These are phyloP conservation scores for Pseudogymnoascus sp. DNA, from an alignment of 2,329 filamentous ascomycete genomes.

Conservation along the genomic window DNA sequence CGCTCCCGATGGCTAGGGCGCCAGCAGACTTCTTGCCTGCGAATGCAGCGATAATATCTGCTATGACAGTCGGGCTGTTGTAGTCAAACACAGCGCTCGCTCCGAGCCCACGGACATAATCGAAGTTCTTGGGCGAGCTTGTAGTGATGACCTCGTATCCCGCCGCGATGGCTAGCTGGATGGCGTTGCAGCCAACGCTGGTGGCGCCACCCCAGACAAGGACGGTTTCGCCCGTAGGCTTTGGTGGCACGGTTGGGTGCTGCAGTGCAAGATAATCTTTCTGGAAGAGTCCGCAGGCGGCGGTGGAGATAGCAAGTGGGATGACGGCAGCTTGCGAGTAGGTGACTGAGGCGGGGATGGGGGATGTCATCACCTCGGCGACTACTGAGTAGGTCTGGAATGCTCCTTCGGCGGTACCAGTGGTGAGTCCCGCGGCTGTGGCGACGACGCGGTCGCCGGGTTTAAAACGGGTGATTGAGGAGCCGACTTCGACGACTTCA, in stretches of 20 bases:
- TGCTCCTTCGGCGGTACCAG: conserved; percentile 24
- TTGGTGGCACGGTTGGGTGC: conserved; percentile 20
- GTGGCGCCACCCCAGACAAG: conserved; percentile 20
- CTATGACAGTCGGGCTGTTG: conserved; percentile 21
- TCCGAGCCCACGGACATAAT: conserved; percentile 32
- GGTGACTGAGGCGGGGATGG: conserved; percentile 26
- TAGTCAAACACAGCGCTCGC: conserved; percentile 37
- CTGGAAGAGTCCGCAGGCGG: conserved; percentile 29
- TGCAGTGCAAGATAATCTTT: conserved; percentile 18
- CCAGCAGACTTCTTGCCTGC: conserved; percentile 28
- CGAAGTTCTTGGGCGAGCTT: conserved; percentile 32
- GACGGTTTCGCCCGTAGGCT: conserved; percentile 11
- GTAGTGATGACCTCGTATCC: conserved; percentile 36
- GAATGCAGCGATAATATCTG: conserved; percentile 27
- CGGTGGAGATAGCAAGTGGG: conserved; percentile 30
- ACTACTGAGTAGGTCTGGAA: conserved; percentile 30
- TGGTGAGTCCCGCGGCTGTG: conserved; percentile 30
- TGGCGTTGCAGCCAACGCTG: conserved; percentile 27
- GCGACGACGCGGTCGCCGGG: conserved; percentile 27
- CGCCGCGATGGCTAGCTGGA: conserved; percentile 36
- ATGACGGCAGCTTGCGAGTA: conserved; percentile 30
- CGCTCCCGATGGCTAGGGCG: conserved; percentile 27
- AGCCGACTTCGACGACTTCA: conserved; percentile 14
- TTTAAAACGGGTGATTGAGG: conserved; percentile 12
- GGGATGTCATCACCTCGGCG: conserved; percentile 20